Evolutionary conservation across 192 early-diverging fungal genomes (phyloP), one percentile per base, ranked within the genome.

Genomic region (Phycomyces blakesleeanus): DNA sequence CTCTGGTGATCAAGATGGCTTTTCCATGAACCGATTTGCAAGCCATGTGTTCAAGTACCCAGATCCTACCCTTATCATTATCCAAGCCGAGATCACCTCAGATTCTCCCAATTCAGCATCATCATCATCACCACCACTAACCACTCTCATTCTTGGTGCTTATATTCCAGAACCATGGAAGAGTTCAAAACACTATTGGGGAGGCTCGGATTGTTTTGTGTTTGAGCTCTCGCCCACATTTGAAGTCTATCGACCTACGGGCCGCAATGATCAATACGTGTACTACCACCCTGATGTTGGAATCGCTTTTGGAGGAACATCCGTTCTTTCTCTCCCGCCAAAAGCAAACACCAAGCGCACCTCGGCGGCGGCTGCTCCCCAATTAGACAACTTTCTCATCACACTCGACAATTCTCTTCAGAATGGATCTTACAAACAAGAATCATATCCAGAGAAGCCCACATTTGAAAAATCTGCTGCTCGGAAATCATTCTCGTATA

Each of bases 21-120:
- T 80, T 57, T 78, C 78, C 15, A 84, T 82, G 83, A 84, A 79
- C 55, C 64, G 79, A 20, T 84, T 84, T 44, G 71, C 74, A 42
- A 67, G 57, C 1, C 79, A 76, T 40, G 76, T 82, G 8, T 84
- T 81, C 72, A 84, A 84, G 60, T 84, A 84, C 66, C 73, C 78
- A 5, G 83, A 74, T 0, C 80, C 83, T 1, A 84, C 80, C 0
- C 53, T 84, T 15, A 25, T 82, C 3, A 50, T 84, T 16, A 44
- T 84, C 5, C 68, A 74, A 20, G 78, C 68, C 2, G 74, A 76
- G 21, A 49, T 41, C 0, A 70, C n/a, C n/a, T n/a, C 37, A 6
- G 16, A 37, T 25, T 49, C 47, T 11, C 50, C n/a, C 20, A 39
- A 16, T 16, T 61, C 49, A 0, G 42, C 58, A 49, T 27, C 47